Evolutionary conservation across 169 alveolate species (phyloP), one percentile per base, ranked within the genome.

Genomic region (Plasmodium vivax): DNA sequence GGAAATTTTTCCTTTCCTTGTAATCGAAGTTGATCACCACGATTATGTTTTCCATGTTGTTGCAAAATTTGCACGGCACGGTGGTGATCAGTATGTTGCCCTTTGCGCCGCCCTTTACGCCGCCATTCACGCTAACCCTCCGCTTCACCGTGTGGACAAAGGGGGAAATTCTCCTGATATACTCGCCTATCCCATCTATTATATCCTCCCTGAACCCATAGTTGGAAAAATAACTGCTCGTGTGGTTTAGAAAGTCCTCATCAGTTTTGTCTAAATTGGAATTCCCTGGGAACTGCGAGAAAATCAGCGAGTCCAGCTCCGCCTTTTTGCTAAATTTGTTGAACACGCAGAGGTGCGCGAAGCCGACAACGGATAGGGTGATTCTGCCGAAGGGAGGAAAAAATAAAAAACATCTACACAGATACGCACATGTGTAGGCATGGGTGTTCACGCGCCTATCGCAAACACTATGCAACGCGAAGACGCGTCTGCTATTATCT

Each of bases 1-100:
- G 95, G 19, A 92, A 92, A 92, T 47, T 82, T 82, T 82, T 81
- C 68, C 95, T 92, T 92, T 92, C 95, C 41, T 92, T 92, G 62
- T 51, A 92, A 71, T 82, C 92, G 83, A 92, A 92, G 71, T 92
- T 92, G 82, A 92, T 72, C 43, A 92, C 95, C 14, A 92, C 72
- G 38, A 92, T 72, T 92, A 92, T 82, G 27, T 38, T 92, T 82
- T 92, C 95, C 51, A 92, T 34, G 77, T 68, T 92, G 75, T 92
- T 92, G 56, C 95, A 92, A 45, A 71, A 92, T 36, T 82, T 92
- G 58, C 95, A 92, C 5, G 81, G 82, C 3, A 82, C 92, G 36
- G 74, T 92, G 83, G 82, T 73, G 41, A 92, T 9, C 34, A 92
- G 56, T 82, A 92, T 58, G 45, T 81, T 14, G 19, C 83, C 84